These are phyloP conservation scores for Alnus glutinosa DNA, from an alignment of 306 rosid genomes.

Conservation along the genomic window DNA sequence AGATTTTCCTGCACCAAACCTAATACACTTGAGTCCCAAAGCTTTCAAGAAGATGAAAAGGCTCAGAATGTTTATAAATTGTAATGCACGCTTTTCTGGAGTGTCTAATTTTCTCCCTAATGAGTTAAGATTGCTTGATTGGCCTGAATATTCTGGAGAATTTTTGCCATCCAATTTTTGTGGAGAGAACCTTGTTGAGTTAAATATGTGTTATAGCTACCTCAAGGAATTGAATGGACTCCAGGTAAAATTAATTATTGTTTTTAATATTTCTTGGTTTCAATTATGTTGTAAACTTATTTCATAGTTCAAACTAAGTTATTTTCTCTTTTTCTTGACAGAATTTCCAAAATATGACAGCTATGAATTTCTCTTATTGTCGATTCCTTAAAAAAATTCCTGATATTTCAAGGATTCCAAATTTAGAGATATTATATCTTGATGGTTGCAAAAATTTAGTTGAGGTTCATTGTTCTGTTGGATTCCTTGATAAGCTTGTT, in stretches of 20 bases:
- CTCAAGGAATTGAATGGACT: slow-evolving; percentile 17
- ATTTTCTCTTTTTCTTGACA: not conserved
- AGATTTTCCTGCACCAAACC: slow-evolving; percentile 9
- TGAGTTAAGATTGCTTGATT: slow-evolving; percentile 39
- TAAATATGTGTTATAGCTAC: slow-evolving; percentile 29
- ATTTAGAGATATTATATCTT: slow-evolving; percentile 13
- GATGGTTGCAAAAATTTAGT: slow-evolving; percentile 14
- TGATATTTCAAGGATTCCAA: slow-evolving; percentile 27
- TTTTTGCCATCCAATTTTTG: slow-evolving; percentile 33
- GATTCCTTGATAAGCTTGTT: slow-evolving; percentile 29
- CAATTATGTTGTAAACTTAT: not conserved
- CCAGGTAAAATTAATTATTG: slow-evolving; percentile 9
- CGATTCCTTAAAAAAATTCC: slow-evolving; percentile 21
- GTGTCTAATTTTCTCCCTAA: slow-evolving; percentile 29
- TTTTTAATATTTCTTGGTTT: not conserved
- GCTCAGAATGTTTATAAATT: slow-evolving; percentile 31
- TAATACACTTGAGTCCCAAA: slow-evolving; percentile 13
- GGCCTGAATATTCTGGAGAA: slow-evolving; percentile 33
- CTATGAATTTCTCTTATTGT: slow-evolving; percentile 6
- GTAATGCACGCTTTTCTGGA: slow-evolving; percentile 23
- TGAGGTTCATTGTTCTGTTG: slow-evolving; percentile 34
- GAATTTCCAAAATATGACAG: slow-evolving; percentile 25
- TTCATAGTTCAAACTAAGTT: not conserved
- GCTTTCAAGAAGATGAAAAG: slow-evolving; percentile 29
- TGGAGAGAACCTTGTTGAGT: slow-evolving; percentile 31